Conservation (phyloP, 2,329 filamentous ascomycete species). For the Diaporthe australafricana region DNA sequence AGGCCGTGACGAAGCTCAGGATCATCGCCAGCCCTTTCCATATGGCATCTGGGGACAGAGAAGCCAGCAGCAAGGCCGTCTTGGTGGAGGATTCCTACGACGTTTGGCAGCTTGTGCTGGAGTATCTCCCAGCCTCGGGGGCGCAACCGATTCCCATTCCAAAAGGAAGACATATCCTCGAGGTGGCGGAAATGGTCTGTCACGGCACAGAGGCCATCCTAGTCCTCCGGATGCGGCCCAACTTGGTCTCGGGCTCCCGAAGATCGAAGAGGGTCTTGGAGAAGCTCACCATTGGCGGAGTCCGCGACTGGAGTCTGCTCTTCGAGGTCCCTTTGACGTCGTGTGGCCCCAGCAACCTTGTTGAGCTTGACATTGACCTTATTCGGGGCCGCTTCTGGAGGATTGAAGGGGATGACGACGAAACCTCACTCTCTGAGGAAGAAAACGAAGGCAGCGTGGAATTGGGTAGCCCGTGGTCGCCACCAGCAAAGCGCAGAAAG, state of each 20-base stretch:
- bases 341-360: slow-evolving; percentile 8
- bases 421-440: neutral
- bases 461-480: neutral
- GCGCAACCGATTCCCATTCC: neutral
- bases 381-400: neutral
- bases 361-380: slow-evolving; percentile 22
- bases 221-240: neutral
- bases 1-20: neutral
- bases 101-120: neutral
- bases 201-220: neutral
- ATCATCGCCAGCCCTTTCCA: slow-evolving; percentile 11
- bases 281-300: neutral
- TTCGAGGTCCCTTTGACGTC: neutral
- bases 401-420: neutral
- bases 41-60: neutral
- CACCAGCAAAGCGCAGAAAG: slow-evolving; percentile 2
- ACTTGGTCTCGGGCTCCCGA: neutral
- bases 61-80: neutral
- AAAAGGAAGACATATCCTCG: slow-evolving; percentile 3
- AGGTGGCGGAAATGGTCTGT: slow-evolving; percentile 10
- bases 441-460: neutral
- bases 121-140: neutral
- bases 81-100: neutral
- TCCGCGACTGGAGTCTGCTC: neutral
- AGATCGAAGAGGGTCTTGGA: neutral